Conservation (phyloP, 2,329 filamentous ascomycete species). For the Parasarocladium wereldwijsianum region DNA sequence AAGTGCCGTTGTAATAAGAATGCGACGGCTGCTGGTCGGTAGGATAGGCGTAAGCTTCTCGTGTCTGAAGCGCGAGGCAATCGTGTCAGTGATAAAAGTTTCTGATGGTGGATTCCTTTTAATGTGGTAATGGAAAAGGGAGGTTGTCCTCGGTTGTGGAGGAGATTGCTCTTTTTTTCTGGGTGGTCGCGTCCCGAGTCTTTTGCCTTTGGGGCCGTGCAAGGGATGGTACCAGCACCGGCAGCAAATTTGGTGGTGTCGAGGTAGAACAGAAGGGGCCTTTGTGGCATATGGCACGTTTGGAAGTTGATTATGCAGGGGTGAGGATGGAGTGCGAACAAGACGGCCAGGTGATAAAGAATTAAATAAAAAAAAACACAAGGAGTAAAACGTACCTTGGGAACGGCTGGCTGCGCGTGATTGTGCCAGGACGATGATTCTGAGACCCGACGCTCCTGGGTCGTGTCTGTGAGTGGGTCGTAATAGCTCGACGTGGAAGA, state of each 20-base stretch:
- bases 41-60: slow-evolving; percentile 35
- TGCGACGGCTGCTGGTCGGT: slow-evolving; percentile 21
- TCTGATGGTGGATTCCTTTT: slow-evolving; percentile 4
- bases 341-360: slow-evolving; percentile 10
- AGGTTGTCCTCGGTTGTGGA: slow-evolving; percentile 2
- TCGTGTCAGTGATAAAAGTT: slow-evolving; percentile 1
- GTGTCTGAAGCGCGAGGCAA: slow-evolving; percentile 20
- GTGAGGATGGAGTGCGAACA: slow-evolving; percentile 5
- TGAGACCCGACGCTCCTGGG: slow-evolving; percentile 29
- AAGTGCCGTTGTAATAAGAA: slow-evolving; percentile 33
- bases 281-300: neutral
- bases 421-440: slow-evolving; percentile 32
- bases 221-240: slow-evolving; percentile 3
- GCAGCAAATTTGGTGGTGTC: neutral
- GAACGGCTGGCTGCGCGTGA: slow-evolving; percentile 25
- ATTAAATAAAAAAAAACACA: too few species aligned
- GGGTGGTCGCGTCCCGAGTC: slow-evolving; percentile 4
- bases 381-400: slow-evolving; percentile 28
- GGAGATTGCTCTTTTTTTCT: slow-evolving; percentile 3
- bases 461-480: slow-evolving; percentile 37
- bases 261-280: neutral
- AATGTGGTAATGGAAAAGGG: slow-evolving; percentile 5
- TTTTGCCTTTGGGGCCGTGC: slow-evolving; percentile 2
- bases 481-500: slow-evolving; percentile 30
- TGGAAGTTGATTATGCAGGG: neutral